Evolutionary conservation across 164 flowering plant genomes (phyloP), one percentile per base, ranked within the genome.

Genomic region (Amborella trichopoda): DNA sequence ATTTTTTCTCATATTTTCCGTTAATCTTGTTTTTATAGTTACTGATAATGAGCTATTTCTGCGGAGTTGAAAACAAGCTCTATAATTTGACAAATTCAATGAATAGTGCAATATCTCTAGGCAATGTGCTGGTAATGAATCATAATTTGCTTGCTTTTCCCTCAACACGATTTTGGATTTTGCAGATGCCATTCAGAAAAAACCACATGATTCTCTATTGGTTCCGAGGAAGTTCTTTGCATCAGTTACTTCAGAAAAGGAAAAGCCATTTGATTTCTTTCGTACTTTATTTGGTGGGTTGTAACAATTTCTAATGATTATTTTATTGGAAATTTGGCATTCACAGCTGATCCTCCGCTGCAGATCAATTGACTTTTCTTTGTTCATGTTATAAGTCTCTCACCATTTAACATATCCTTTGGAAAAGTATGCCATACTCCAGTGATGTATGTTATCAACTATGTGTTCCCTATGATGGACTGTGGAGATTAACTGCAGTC

Each of bases 211-310:
- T 52, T 43, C 49, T 32, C 61, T 25, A 36, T 40, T 54, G 52
- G 67, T 48, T 34, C 51, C 26, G n/a, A 67, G 55, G 27, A 74
- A 57, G 46, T 45, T 53, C 51, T 78, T 84, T 70, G 87, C 90
- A 61, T 84, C 93, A 21, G 67, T 82, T 40, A 70, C 49, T 53
- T 49, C 28, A 6, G 63, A 22, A 46, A 77, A 85, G 32, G 78
- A 84, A 40, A 80, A 78, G 27, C 87, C 93, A 6, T 76, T 89
- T 40, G 75, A 89, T 44, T 82, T 85, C 54, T 55, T 89, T n/a
- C 86, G 83, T 3, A 65, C 59, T 60, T 53, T 88, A 37, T 64
- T 64, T 56, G 96, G 96, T 87, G 68, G 28, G 74, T 40, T 13
- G 24, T 39, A n/a, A 6, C 16, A 37, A n/a, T 11, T 37, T 10